Evolutionary conservation across 495 filamentous ascomycete genomes (phyloP).

Genomic region (Friedmanniomyces simplex): DNA sequence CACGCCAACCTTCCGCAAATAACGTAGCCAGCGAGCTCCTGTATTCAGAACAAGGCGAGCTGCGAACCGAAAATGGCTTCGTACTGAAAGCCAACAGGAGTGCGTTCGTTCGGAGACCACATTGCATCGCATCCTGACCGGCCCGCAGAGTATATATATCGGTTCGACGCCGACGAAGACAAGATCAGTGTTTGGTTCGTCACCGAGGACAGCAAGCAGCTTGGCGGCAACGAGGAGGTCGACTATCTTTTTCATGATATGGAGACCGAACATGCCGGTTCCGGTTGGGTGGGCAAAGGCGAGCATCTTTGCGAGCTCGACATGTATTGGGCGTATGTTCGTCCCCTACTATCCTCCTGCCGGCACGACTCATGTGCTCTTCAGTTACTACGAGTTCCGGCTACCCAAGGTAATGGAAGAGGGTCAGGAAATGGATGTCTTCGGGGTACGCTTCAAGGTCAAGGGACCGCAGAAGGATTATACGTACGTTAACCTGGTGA

Average conservation of each 20-base stretch:
- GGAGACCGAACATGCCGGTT: constrained; percentile 25
- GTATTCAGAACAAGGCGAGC: constrained; percentile 54
- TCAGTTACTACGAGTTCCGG: constrained; percentile 44
- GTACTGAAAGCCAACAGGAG: constrained; percentile 27
- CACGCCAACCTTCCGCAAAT: constrained; percentile 33
- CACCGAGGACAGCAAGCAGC: constrained; percentile 31
- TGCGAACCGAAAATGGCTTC: constrained; percentile 36
- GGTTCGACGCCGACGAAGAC: constrained; percentile 46
- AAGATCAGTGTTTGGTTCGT: constrained; percentile 57
- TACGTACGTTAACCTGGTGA: constrained; percentile 1
- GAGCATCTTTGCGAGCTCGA: constrained; percentile 58
- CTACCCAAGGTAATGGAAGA: constrained; percentile 32
- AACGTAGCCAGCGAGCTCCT: constrained; percentile 46
- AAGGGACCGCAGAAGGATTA: constrained; percentile 64
- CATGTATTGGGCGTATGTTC: constrained; percentile 44
- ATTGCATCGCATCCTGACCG: neutral
- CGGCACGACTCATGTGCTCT: neutral
- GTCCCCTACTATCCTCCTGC: neutral
- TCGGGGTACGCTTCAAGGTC: constrained; percentile 51
- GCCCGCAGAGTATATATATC: constrained; percentile 39
- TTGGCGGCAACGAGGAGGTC: constrained; percentile 40
- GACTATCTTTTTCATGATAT: constrained; percentile 61
- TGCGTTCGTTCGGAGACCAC: neutral
- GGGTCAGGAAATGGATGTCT: constrained; percentile 41
- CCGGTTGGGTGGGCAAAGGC: constrained; percentile 45